Evolutionary conservation across 805 yeast genomes (phyloP).

Genomic region (Hagleromyces aurorensis): DNA sequence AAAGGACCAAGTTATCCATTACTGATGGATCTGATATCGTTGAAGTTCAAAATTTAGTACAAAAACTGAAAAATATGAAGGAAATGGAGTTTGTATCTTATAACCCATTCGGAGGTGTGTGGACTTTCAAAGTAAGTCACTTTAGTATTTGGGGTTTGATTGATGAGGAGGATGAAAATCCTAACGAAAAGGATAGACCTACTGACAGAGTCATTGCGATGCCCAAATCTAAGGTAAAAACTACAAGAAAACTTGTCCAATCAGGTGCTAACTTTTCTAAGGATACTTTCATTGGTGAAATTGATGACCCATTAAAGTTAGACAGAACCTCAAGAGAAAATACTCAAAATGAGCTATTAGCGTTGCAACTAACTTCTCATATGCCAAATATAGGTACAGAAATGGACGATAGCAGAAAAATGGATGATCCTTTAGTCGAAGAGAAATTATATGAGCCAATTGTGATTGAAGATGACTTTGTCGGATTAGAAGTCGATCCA

Average conservation of each 20-base stretch:
- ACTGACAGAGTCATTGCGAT: slow-evolving; percentile 2
- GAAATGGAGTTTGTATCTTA: slow-evolving; percentile 79
- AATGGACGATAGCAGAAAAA: slow-evolving; percentile 16
- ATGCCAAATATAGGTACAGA: slow-evolving; percentile 9
- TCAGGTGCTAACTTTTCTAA: slow-evolving; percentile 3
- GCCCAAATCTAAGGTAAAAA: slow-evolving; percentile 4
- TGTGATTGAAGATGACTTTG: slow-evolving; percentile 39
- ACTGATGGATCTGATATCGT: slow-evolving; percentile 31
- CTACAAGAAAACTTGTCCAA: slow-evolving; percentile 11
- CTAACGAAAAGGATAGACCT: slow-evolving; percentile 34
- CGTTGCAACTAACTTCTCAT: slow-evolving; percentile 5
- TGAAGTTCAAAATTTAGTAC: slow-evolving; percentile 41
- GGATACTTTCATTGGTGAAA: slow-evolving; percentile 4
- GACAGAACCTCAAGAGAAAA: slow-evolving; percentile 1
- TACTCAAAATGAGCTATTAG: slow-evolving; percentile 7
- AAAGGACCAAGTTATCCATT: slow-evolving; percentile 22
- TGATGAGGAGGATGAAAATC: slow-evolving; percentile 52
- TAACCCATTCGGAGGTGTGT: slow-evolving; percentile 63
- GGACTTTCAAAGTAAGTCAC: slow-evolving; percentile 82
- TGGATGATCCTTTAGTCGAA: slow-evolving; percentile 34
- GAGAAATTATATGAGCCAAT: slow-evolving; percentile 71
- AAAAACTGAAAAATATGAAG: slow-evolving; percentile 41
- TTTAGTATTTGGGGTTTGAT: slow-evolving; percentile 92
- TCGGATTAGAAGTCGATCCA: slow-evolving; percentile 37
- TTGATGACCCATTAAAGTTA: neutral